A percentile compares a stretch with the other conserved stretches of the same genome.
These are phyloP conservation scores for Chrysanthemum lavandulifolium DNA, from an alignment of 129 eudicot species.

Conservation along the genomic window DNA sequence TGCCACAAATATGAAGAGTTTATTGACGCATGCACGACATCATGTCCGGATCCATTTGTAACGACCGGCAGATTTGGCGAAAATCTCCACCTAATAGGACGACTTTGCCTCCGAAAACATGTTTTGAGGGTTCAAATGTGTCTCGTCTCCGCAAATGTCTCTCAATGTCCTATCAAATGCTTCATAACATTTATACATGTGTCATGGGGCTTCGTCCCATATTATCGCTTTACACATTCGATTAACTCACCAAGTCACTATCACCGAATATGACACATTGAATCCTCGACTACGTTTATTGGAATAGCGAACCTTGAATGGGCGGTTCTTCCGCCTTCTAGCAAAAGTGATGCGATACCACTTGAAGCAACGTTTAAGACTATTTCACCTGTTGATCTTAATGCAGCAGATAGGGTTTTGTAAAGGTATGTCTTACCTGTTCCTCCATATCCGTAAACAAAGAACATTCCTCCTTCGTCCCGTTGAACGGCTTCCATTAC, in stretches of 20 bases:
- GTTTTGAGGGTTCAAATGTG: not conserved
- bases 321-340: too few species aligned
- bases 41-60: not conserved
- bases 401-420: too few species aligned
- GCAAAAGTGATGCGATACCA: too few species aligned
- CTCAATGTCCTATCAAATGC: not conserved
- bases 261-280: not conserved
- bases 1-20: not conserved
- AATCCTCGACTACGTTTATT: not conserved
- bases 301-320: too few species aligned
- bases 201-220: not conserved
- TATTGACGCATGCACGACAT: not conserved
- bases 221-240: not conserved
- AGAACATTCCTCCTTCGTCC: too few species aligned
- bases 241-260: not conserved
- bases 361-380: too few species aligned
- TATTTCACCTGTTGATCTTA: too few species aligned
- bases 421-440: too few species aligned
- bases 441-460: too few species aligned
- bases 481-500: too few species aligned
- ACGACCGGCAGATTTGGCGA: not conserved
- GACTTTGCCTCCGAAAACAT: not conserved
- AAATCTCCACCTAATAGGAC: not conserved
- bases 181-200: not conserved
- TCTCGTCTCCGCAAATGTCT: not conserved